Conservation (phyloP, 345 rosid genomes). For the Arabidopsis suecica region DNA sequence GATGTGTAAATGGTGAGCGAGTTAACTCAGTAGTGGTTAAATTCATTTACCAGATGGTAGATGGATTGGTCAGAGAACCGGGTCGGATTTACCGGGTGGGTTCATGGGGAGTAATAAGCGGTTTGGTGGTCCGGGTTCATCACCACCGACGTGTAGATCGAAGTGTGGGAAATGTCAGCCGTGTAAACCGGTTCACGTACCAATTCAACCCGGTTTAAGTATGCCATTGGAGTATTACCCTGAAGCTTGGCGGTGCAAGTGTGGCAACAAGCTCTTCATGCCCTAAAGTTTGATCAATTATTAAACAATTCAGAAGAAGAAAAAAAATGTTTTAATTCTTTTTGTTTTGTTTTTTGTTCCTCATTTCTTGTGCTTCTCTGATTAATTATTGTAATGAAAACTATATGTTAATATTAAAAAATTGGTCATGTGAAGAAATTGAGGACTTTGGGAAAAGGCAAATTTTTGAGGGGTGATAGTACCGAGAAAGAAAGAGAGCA, state of each 20-base stretch:
- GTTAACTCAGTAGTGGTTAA: slow-evolving; percentile 31
- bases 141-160: slow-evolving; percentile 89
- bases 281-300: slow-evolving; percentile 50
- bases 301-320: slow-evolving; percentile 17
- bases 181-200: slow-evolving; percentile 86
- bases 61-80: slow-evolving; percentile 43
- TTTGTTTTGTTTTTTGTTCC: slow-evolving; percentile 16
- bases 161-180: slow-evolving; percentile 86
- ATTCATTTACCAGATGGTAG: slow-evolving; percentile 35
- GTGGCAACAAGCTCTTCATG: slow-evolving; percentile 80
- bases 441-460: slow-evolving; percentile 27
- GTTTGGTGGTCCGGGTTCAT: slow-evolving; percentile 69
- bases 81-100: slow-evolving; percentile 39
- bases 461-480: background rate
- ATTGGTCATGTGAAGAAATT: slow-evolving; percentile 33
- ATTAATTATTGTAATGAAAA: slow-evolving; percentile 34
- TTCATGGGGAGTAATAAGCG: slow-evolving; percentile 54
- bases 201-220: slow-evolving; percentile 76
- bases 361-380: slow-evolving; percentile 7
- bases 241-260: slow-evolving; percentile 99
- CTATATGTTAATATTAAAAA: slow-evolving; percentile 31
- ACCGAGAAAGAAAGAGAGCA: slow-evolving; percentile 34
- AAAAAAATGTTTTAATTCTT: slow-evolving; percentile 17
- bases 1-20: slow-evolving; percentile 23
- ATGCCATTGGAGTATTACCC: slow-evolving; percentile 89